Evolutionary conservation across 805 yeast genomes (phyloP), one percentile per base, ranked within the genome.

Genomic region (Candida orba): DNA sequence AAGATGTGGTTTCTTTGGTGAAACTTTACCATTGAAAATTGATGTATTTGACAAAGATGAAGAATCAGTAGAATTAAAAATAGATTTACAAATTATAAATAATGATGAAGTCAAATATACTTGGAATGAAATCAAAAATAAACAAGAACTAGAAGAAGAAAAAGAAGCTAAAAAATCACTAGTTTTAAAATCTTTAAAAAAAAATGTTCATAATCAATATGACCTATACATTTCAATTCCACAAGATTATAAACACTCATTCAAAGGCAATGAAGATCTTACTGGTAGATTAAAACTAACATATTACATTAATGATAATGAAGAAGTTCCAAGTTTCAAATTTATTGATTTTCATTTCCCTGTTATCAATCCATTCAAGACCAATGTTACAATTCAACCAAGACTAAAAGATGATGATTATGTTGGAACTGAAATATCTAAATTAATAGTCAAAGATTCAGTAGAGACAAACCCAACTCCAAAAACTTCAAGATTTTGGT

Each of bases 401-500:
- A 50, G 64, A 20, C 35, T 60, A 2, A 43, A 53, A 10, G 52
- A 48, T 3, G 51, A 44, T 4, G 52, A 50, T 42, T 5, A 50
- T 5, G 9, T 9, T 27, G 29, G 13, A 10, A 13, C 12, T 27
- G 13, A 27, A 10, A 13, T 27, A 27, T 27, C 29, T 10, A 13
- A 23, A n/a, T n/a, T 18, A 8, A 13, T 14, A 6, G 18, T 34
- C 8, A 24, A 34, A 9, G 31, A 33, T 7, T 7, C 27, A 8
- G 33, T 25, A 7, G 37, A 33, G 24, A 8, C 33, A 7, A 39
- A 31, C 18, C 23, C 32, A 15, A 23, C 45, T 9, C 64, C 69
- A 3, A 56, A 57, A 27, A 68, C 67, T 24, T 48, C 59, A 6
- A 56, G 75, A 35, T 52, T 54, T 24, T 68, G 73, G 73, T 43